phyloP scores from a whole-genome alignment of 495 filamentous ascomycete genomes.

The Penicillium steckii region DNA sequence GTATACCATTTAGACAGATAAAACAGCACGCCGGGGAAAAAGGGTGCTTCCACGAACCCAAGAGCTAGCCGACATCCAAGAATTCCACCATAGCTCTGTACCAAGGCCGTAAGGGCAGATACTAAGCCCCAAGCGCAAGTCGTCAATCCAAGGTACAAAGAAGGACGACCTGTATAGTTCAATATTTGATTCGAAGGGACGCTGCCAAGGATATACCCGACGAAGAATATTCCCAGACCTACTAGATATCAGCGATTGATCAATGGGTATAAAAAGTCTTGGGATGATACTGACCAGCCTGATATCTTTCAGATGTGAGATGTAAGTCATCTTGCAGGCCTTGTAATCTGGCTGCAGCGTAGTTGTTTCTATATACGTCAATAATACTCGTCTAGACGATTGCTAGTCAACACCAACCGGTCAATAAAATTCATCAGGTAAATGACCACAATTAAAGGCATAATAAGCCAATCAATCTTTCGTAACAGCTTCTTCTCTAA shows the following conservation, averaged over 20 bases:
- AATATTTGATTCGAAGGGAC: constrained; percentile 56
- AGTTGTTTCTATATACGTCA: constrained; percentile 40
- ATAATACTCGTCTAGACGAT: neutral
- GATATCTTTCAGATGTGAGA: constrained; percentile 37
- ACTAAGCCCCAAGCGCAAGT: constrained; percentile 50
- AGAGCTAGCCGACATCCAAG: constrained; percentile 49
- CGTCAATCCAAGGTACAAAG: constrained; percentile 44
- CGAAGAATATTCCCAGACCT: constrained; percentile 47
- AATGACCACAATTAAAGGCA: constrained; percentile 51
- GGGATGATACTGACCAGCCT: constrained; percentile 9
- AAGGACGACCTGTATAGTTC: constrained; percentile 50
- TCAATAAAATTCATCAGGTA: constrained; percentile 58
- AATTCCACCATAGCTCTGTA: constrained; percentile 47
- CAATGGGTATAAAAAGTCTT: neutral
- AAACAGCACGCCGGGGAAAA: constrained; percentile 46
- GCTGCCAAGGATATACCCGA: constrained; percentile 48
- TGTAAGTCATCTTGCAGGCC: constrained; percentile 43
- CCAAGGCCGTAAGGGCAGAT: constrained; percentile 45
- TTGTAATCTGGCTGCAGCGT: constrained; percentile 49
- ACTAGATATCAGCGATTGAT: constrained; percentile 2
- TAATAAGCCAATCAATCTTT: constrained; percentile 48
- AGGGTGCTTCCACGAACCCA: constrained; percentile 48
- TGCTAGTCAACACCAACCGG: constrained; percentile 20
- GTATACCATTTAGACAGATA: constrained; percentile 59
- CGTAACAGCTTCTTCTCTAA: constrained; percentile 42